Percentiles rank a stretch among this genome's conserved stretches.
phyloP scores from a whole-genome alignment of 345 rosid species.

The Jatropha curcas region DNA sequence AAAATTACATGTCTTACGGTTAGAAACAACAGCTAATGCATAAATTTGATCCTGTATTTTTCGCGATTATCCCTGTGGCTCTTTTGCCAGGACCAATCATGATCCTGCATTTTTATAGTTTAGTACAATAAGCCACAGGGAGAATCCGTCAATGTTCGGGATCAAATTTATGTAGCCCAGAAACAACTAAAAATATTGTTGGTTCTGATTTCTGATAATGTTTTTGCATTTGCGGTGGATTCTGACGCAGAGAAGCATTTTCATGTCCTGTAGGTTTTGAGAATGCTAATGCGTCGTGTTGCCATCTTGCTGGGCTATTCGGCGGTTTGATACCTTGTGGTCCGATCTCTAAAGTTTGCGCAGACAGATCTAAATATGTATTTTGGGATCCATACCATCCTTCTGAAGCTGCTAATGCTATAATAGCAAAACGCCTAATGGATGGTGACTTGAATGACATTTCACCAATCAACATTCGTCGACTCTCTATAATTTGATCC shows the following conservation, averaged over 20 bases:
- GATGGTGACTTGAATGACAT: slow-evolving; percentile 42
- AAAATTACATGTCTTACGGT: slow-evolving; percentile 57
- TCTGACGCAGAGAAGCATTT: not conserved
- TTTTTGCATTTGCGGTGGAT: not conserved
- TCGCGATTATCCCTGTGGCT: too few relatives aligned
- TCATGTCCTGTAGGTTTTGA: slow-evolving; percentile 54
- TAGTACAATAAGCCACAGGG: too few relatives aligned
- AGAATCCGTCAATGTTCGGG: too few relatives aligned
- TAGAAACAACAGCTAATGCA: not conserved
- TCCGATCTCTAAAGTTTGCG: slow-evolving; percentile 46
- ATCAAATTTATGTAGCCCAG: too few relatives aligned
- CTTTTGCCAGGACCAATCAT: too few relatives aligned
- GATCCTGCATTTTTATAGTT: too few relatives aligned
- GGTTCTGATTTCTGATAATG: too few relatives aligned
- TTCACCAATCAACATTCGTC: slow-evolving; percentile 43
- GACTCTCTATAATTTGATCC: slow-evolving; percentile 20
- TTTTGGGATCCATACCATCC: slow-evolving; percentile 75
- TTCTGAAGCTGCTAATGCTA: slow-evolving; percentile 48
- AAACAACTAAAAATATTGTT: too few relatives aligned
- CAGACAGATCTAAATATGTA: slow-evolving; percentile 43
- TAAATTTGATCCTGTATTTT: too few relatives aligned
- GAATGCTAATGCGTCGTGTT: slow-evolving; percentile 51
- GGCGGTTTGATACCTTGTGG: slow-evolving; percentile 69
- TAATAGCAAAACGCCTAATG: slow-evolving; percentile 45
- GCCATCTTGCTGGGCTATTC: slow-evolving; percentile 50